Evolutionary conservation across 75 land plant species (phyloP).

Genomic region (Picea sitchensis): DNA sequence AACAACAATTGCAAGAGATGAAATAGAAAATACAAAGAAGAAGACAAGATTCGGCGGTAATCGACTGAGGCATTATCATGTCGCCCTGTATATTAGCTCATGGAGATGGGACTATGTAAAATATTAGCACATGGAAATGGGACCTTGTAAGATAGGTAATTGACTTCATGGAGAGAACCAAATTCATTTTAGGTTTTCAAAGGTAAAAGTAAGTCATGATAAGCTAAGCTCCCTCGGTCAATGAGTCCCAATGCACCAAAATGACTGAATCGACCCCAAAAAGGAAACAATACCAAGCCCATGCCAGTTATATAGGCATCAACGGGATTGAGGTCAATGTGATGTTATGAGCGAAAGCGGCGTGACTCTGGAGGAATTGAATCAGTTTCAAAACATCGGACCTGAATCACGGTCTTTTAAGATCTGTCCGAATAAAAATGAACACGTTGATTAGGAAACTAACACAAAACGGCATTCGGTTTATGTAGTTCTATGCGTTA

Average conservation of each 20-base stretch:
- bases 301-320: background rate
- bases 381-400: background rate
- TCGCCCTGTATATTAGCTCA: background rate
- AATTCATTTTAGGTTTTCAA: background rate
- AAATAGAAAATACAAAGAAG: background rate
- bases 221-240: background rate
- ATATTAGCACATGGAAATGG: no score
- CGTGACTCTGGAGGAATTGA: background rate
- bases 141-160: background rate
- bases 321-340: background rate
- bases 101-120: background rate
- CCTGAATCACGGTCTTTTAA: background rate
- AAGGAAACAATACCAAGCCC: background rate
- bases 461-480: background rate
- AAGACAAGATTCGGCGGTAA: background rate
- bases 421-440: background rate
- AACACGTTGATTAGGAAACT: background rate
- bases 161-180: background rate
- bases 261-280: background rate
- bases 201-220: background rate
- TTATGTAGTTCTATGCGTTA: background rate
- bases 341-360: background rate
- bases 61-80: background rate
- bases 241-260: background rate
- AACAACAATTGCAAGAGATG: background rate